Base-by-base conservation (phyloP, 495 filamentous ascomycete species). In the Penicillium paradoxum region DNA sequence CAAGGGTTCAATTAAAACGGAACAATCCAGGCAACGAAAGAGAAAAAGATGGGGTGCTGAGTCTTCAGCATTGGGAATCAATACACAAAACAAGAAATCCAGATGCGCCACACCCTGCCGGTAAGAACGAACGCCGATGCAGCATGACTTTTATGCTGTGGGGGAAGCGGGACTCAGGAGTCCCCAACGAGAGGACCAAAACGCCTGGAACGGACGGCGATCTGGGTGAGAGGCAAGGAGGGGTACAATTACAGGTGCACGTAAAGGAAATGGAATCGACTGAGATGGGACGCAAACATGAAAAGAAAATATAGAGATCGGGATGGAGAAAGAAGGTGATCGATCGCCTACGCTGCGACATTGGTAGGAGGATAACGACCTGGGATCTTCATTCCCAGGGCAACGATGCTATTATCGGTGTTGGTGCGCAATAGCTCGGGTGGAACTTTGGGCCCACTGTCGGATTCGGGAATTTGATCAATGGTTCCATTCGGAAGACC, bases 301-400 rank as follows among this genome's bases (percentile, higher is more conserved):
- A 11, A 37, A 32, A 6, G n/a, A 41, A 11, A 32, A 32, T 32
- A 11, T 32, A 8, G 24, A 32, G 10, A 7, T 11, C 2, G 5
- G 29, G 29, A 36, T 11, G n/a, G 32, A 29, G 19, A 45, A 34
- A 18, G 7, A 43, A 25, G 11, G 18, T 17, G 7, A 25, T 24
- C 6, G 19, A n/a, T 19, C 13, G 4, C 40, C 48, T 57, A 73
- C 44, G 64, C 67, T 0, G 63, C 55, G 48, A 72, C 58, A 54
- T 67, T 65, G 44, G 66, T 61, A 13, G 59, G 69, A 10, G 72
- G 72, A 44, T 51, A 75, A 38, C 62, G 66, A 17, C 72, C 72
- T 0, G 72, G 72, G n/a, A 75, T 72, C 41, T 67, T 63, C 58
- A 69, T 52, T 43, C 69, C 70, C 32, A 72, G 59, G 5, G 67